These are phyloP conservation scores for Wickerhamiella azyma DNA, from an alignment of 805 yeast species.

Conservation along the genomic window DNA sequence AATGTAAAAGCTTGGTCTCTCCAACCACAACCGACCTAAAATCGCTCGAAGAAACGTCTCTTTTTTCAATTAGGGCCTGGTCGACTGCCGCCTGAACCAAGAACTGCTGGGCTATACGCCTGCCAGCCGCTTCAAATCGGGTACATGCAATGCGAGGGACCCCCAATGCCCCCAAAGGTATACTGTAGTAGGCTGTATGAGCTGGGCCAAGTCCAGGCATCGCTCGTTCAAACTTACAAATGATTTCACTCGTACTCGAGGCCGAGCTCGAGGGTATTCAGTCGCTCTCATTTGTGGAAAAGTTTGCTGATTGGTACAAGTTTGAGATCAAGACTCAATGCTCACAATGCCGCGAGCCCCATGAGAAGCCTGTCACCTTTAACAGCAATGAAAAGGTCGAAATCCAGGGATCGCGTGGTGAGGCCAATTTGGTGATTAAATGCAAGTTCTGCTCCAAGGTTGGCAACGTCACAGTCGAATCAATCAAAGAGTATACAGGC, in stretches of 20 bases:
- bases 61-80: conserved; percentile 16
- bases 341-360: conserved; percentile 63
- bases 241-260: conserved; percentile 24
- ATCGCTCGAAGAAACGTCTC: conserved; percentile 12
- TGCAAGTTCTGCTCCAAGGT: conserved; percentile 49
- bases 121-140: conserved; percentile 20
- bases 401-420: conserved; percentile 60
- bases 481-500: conserved; percentile 22
- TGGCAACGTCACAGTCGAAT: conserved; percentile 23
- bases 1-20: neutral
- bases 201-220: conserved; percentile 7
- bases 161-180: conserved; percentile 18
- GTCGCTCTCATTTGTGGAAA: conserved; percentile 46
- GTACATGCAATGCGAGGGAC: conserved; percentile 19
- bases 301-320: conserved; percentile 48
- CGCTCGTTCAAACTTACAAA: conserved; percentile 5
- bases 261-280: conserved; percentile 45
- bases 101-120: conserved; percentile 24
- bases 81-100: conserved; percentile 22
- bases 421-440: conserved; percentile 67
- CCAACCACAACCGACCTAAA: neutral
- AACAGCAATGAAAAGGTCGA: conserved; percentile 39
- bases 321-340: conserved; percentile 66
- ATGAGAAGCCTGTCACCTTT: conserved; percentile 55
- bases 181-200: conserved; percentile 11